These are phyloP conservation scores for Daldinia bambusicola DNA, from an alignment of 495 filamentous ascomycete species.

Conservation along the genomic window DNA sequence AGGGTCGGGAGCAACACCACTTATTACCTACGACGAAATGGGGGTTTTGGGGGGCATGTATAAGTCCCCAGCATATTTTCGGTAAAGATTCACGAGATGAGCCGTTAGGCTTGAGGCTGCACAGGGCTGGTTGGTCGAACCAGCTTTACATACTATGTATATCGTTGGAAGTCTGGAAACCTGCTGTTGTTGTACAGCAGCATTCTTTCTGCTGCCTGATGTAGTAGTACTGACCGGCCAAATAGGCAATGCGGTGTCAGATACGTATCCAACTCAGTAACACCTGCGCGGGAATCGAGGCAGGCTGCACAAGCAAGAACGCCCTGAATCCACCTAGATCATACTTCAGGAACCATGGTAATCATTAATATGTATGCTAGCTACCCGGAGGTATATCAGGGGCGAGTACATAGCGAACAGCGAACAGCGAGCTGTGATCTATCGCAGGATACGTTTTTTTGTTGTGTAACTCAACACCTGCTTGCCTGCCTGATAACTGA, in stretches of 20 bases:
- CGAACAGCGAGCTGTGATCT: slow-evolving; percentile 17
- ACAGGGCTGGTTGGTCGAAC: slow-evolving; percentile 21
- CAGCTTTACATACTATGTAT: slow-evolving; percentile 30
- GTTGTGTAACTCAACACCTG: slow-evolving; percentile 30
- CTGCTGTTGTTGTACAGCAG: slow-evolving; percentile 31
- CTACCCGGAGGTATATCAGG: neutral
- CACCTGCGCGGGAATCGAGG: slow-evolving; percentile 11
- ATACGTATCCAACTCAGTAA: slow-evolving; percentile 18
- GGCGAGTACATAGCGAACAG: too few relatives aligned
- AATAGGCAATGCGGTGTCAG: slow-evolving; percentile 30
- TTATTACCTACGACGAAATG: neutral
- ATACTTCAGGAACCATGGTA: slow-evolving; percentile 37
- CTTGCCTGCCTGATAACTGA: slow-evolving; percentile 33
- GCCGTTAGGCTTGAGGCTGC: slow-evolving; percentile 30
- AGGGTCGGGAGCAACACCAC: neutral
- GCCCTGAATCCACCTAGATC: slow-evolving; percentile 18
- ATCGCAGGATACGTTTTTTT: slow-evolving; percentile 22
- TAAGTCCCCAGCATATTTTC: slow-evolving; percentile 17
- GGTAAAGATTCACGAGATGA: slow-evolving; percentile 27
- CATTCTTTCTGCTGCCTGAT: slow-evolving; percentile 35
- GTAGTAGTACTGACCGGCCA: slow-evolving; percentile 29
- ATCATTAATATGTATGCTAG: slow-evolving; percentile 35
- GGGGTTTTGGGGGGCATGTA: neutral
- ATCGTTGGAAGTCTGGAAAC: slow-evolving; percentile 38
- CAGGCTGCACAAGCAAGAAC: slow-evolving; percentile 18